Evolutionary conservation across 345 rosid species (phyloP), one percentile per base, ranked within the genome.

Genomic region (Hirschfeldia incana): DNA sequence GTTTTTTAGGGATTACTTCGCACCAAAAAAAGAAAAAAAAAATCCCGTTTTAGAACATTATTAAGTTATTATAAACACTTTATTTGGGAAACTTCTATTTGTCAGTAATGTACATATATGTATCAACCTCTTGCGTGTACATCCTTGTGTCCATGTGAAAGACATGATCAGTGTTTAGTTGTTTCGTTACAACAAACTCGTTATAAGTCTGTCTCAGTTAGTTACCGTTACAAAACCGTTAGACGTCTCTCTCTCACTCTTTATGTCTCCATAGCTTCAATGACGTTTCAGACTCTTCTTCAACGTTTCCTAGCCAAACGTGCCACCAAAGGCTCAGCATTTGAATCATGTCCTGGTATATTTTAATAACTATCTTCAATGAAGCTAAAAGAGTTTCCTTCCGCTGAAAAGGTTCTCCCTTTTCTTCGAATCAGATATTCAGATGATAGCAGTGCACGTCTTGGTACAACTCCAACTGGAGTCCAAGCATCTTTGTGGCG

Each of bases 1-100:
- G 82, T 78, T 86, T 91, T 2, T 73, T 70, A 16, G 80, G 74
- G 87, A 87, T 79, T 79, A 67, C 88, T 86, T 83, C 85, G 63
- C 74, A 69, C 64, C 11, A 3, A 42, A 33, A n/a, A 67, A 3
- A 3, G 4, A n/a, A n/a, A 44, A 3, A 44, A 13, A 49, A 49
- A 66, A 57, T 36, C 69, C 32, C 33, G 21, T 60, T 15, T 49
- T 49, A 49, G 51, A 53, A 65, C 70, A 79, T 87, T 84, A 29
- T 29, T 29, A 78, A 75, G 76, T 55, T 17, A 57, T 66, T 75
- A 10, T 10, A 21, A 21, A 29, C 74, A 80, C 44, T 83, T n/a
- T 49, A 49, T 49, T 49, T 11, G 16, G 32, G 46, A 5, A 73
- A 74, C 65, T 13, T 69, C 55, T 49, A 5, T 39, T 39, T 69